Base-by-base conservation (phyloP, 1,284 basidiomycete species). In the Trametes versicolor region DNA sequence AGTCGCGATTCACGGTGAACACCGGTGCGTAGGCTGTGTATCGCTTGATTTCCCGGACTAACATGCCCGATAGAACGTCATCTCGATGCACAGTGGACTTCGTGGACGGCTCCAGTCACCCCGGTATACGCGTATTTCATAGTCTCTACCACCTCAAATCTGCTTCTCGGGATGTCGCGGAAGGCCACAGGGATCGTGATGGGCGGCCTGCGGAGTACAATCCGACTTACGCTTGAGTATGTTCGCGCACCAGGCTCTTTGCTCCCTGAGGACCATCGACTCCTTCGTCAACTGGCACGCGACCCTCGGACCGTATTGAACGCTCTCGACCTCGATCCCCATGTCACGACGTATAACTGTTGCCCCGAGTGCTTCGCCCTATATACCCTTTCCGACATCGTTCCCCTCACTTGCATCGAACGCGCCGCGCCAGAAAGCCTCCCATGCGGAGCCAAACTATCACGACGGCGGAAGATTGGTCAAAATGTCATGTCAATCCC, bases 301-400 rank as follows among this genome's bases (percentile, higher is more conserved):
- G 59, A 68, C 34, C 15, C 58, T 0, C 25, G 56, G 4, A 62
- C 25, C 1, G 45, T 34, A 0, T 25, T 62, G n/a, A 47, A 43
- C 3, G 10, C 15, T 2, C 51, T 65, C 3, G 56, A 49, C 15
- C 41, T 65, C 2, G 29, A 48, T n/a, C 57, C 57, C 3, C 29
- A 53, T 36, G 23, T 57, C 37, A 54, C 29, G 17, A 12, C n/a
- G 1, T 67, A 59, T 32, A 55, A 45, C 3, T 64, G 54, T 21
- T 69, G 67, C 37, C 49, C 58, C 2, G 13, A 21, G 19, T 67
- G 66, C 45, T 64, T 58, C 29, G 59, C 64, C 2, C 43, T 58
- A 7, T 65, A 61, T 43, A 6, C 36, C 6, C 59, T 59, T 4
- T 15, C 13, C 8, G 21, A 12, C 32, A 13, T 10, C 6, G 13